Evolutionary conservation across 139 green algal genomes (phyloP), one percentile per base, ranked within the genome.

Genomic region (Tetradesmus lagerheimii): DNA sequence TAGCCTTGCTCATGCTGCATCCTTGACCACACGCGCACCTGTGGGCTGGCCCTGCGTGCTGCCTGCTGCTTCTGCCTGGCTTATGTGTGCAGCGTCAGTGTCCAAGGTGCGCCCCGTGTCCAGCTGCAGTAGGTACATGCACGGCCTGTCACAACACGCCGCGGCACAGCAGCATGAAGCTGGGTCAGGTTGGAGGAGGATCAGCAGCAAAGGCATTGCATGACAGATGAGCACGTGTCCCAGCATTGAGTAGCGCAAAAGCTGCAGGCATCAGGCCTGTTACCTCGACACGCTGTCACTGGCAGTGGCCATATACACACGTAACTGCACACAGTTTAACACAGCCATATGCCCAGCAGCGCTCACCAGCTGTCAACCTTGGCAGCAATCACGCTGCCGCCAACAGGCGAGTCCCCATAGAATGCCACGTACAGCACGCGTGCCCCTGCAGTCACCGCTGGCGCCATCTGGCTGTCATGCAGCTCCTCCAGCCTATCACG

Each of bases 401-500:
- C 14, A 35, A 83, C 50, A 16, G 57, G 41, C 1, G 77, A n/a
- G 0, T 91, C 91, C 1, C 67, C 90, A 20, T 79, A 38, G 9
- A 34, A 38, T 50, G 62, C 29, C 53, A 85, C 27, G 79, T 89
- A 95, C 76, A 83, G 6, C 4, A 95, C 84, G 0, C 50, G 39
- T 18, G 92, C 90, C 15, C 93, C 94, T 11, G 85, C 83, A 71
- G 66, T 53, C 8, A 91, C 81, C 25, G 89, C 89, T 1, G 91
- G 91, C 0, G 93, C 95, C 47, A 97, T 85, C 31, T 83, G 38
- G 31, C 53, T 71, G 35, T 93, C 89, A 23, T 31, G 29, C 0
- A 89, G 76, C 50, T 95, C 86, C 66, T 93, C 86, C 41, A 96
- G 89, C n/a, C 85, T 84, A 41, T 95, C 87, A 18, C 37, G 50